Evolutionary conservation across 306 rosid genomes (phyloP).

Genomic region (Senna tora): DNA sequence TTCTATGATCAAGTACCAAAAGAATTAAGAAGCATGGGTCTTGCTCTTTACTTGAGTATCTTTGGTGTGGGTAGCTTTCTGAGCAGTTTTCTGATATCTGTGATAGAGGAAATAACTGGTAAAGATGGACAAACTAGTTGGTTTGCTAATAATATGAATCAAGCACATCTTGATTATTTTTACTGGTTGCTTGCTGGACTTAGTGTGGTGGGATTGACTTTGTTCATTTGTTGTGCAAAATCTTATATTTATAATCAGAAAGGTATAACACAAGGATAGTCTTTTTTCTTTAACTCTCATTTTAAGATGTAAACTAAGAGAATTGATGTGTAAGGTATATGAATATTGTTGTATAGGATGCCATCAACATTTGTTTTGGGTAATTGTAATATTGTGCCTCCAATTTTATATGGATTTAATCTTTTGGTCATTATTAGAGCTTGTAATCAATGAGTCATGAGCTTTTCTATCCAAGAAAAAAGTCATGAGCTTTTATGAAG

Average conservation of each 20-base stretch:
- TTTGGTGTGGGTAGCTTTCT: neutral
- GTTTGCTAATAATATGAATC: neutral
- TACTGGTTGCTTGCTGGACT: conserved; percentile 12
- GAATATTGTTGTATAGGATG: neutral
- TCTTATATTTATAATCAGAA: neutral
- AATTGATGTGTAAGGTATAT: neutral
- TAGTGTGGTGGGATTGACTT: neutral
- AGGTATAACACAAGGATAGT: neutral
- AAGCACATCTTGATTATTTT: conserved; percentile 7
- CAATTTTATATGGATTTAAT: no score
- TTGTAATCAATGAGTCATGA: no score
- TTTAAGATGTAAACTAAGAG: neutral
- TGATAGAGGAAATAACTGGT: conserved; percentile 22
- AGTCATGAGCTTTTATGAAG: no score
- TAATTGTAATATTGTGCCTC: no score
- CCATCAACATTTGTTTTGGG: no score
- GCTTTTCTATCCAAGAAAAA: no score
- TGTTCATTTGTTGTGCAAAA: neutral
- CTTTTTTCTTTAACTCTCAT: neutral
- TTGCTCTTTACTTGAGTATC: conserved; percentile 2
- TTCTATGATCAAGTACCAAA: conserved; percentile 5
- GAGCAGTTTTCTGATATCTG: neutral
- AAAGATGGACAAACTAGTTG: conserved; percentile 3
- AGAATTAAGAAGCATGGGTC: conserved; percentile 6
- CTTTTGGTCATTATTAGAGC: no score